Evolutionary conservation across 345 rosid genomes (phyloP).

Genomic region (Populus simonii): DNA sequence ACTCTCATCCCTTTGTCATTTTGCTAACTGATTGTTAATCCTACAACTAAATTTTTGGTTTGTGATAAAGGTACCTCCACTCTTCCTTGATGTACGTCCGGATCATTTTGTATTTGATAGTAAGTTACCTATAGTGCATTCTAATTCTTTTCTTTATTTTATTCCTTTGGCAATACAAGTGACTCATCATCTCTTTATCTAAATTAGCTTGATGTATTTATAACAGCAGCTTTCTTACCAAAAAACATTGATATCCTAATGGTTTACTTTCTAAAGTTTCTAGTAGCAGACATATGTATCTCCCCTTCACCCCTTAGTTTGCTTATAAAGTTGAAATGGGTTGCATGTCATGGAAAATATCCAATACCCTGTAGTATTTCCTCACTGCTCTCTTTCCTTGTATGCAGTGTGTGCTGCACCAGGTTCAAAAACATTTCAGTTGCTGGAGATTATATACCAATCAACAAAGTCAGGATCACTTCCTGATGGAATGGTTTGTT

Average conservation of each 20-base stretch:
- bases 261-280: too few relatives aligned
- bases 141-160: neutral
- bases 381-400: neutral
- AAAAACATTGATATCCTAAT: too few relatives aligned
- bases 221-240: too few relatives aligned
- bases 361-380: neutral
- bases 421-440: conserved; percentile 94
- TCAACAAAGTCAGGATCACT: conserved; percentile 60
- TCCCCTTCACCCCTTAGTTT: neutral
- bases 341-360: neutral
- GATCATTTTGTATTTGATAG: conserved; percentile 85
- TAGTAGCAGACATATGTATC: too few relatives aligned
- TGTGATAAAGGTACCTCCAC: conserved; percentile 75
- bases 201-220: neutral
- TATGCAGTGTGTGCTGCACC: conserved; percentile 94
- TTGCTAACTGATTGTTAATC: neutral
- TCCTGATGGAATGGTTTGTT: conserved; percentile 77
- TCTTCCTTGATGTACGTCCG: conserved; percentile 78
- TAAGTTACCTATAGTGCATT: conserved; percentile 40
- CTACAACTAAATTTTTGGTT: conserved; percentile 12
- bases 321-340: neutral
- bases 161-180: neutral
- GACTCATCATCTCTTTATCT: neutral
- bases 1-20: neutral
- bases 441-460: conserved; percentile 80